Base-by-base conservation (phyloP, 2,329 filamentous ascomycete species). In the Calycina herbarum region DNA sequence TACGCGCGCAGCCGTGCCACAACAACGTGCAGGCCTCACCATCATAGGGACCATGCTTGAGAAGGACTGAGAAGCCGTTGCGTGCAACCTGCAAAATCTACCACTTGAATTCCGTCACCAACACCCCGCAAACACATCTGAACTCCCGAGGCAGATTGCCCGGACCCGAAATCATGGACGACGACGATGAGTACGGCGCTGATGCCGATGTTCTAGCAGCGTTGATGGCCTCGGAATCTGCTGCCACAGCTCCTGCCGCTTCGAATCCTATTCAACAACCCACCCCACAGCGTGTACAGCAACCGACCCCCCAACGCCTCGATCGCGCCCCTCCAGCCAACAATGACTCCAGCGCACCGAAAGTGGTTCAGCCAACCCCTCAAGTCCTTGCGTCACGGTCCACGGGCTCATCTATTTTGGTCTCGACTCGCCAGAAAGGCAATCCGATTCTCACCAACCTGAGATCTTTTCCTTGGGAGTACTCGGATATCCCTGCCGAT, bases 401-500 rank as follows among this genome's bases (percentile, higher is more conserved):
- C 7, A 79, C 86, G 1, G 89, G 90, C 3, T 93, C 91, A 17
- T 87, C 90, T 5, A 96, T 98, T 70, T 84, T 96, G 24, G 94
- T 98, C 35, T 97, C 94, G 42, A 90, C 92, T 17, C 88, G 94
- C 51, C 94, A 99, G 78, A 96, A 96, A 78, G 95, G 94, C 68
- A 99, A 99, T 73, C 95, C 95, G 0, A 91, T 98, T 60, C 81
- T 99, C 35, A 90, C 92, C 63, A 87, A 89, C 77, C 86, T 99
- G 72, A 89, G 90, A 67, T 89, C 90, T 0, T 83, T 96, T 66
- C 86, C 93, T 0, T 99, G 95, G 95, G 95, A 99, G 78, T 98
- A 97, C 78, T 94, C 92, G 68, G 94, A 98, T 74, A 97, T 97
- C n/a, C 89, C 91, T 1, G 92, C 94, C 38, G 95, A 99, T 79